Percentiles rank a stretch among this genome's conserved stretches.
These are phyloP conservation scores for Solanum rostratum DNA, from an alignment of 257 asterid species.

Conservation along the genomic window DNA sequence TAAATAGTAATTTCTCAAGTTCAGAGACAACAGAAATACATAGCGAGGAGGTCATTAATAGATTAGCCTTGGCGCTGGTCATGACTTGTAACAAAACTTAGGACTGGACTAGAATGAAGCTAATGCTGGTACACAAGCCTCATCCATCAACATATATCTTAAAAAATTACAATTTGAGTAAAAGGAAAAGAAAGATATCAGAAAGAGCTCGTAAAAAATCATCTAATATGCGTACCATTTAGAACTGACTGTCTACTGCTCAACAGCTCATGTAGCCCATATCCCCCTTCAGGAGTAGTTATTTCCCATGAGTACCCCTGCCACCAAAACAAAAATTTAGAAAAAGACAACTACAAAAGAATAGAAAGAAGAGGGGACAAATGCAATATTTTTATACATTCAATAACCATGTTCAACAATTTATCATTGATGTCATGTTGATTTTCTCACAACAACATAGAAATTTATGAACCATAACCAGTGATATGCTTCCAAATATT, in stretches of 20 bases:
- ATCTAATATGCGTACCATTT: slow-evolving; percentile 33
- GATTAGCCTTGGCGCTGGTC: neutral
- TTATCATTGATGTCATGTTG: neutral
- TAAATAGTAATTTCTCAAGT: neutral
- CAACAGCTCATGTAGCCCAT: slow-evolving; percentile 69
- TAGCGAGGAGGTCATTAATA: neutral
- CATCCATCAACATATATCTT: neutral
- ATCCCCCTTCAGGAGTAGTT: slow-evolving; percentile 94
- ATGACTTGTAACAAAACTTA: neutral
- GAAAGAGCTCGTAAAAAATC: neutral
- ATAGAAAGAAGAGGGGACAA: neutral
- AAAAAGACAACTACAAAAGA: neutral
- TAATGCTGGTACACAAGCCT: neutral
- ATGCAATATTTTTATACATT: neutral
- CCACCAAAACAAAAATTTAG: slow-evolving; percentile 10
- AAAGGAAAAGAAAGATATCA: neutral
- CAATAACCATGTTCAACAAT: neutral
- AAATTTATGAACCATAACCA: neutral
- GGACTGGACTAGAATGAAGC: neutral
- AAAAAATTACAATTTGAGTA: neutral
- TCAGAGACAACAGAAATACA: neutral
- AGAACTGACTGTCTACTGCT: slow-evolving; percentile 57
- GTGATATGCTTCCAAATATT: neutral
- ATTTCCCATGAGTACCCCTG: slow-evolving; percentile 98
- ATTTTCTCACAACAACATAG: neutral